Conservation (phyloP, 2,329 filamentous ascomycete genomes). For the Penicillium hordei region DNA sequence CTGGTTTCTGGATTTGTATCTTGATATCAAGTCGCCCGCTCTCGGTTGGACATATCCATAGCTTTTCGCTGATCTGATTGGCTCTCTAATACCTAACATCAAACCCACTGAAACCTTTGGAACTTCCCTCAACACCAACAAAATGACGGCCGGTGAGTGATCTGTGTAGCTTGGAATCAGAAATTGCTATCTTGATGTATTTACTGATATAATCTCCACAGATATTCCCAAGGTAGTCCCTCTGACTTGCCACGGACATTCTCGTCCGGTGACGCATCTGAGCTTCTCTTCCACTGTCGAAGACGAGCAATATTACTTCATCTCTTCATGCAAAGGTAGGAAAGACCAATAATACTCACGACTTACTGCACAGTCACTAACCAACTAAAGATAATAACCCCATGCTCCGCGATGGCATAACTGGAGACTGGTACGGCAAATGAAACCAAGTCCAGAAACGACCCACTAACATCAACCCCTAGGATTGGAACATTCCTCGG, state of each 20-base stretch:
- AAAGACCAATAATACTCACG: not conserved
- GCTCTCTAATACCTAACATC: slow-evolving; percentile 7
- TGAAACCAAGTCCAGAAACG: not conserved
- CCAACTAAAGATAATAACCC: slow-evolving; percentile 78
- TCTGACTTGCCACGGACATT: slow-evolving; percentile 91
- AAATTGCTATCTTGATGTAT: not conserved
- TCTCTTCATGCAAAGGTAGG: slow-evolving; percentile 86
- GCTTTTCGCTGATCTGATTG: slow-evolving; percentile 3
- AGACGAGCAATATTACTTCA: slow-evolving; percentile 83
- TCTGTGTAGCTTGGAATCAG: not conserved
- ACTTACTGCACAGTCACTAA: not conserved
- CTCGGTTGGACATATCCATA: not conserved
- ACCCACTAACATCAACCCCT: slow-evolving; percentile 15
- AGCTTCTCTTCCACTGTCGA: slow-evolving; percentile 82
- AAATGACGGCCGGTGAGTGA: slow-evolving; percentile 22
- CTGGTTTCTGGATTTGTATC: slow-evolving; percentile 12
- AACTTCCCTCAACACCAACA: slow-evolving; percentile 5
- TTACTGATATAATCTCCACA: slow-evolving; percentile 14
- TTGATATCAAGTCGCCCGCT: not conserved
- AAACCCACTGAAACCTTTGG: slow-evolving; percentile 5
- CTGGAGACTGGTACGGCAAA: slow-evolving; percentile 75
- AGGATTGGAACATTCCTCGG: slow-evolving; percentile 96
- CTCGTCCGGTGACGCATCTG: slow-evolving; percentile 85
- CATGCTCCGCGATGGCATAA: slow-evolving; percentile 94
- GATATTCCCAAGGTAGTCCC: slow-evolving; percentile 68